These are phyloP conservation scores for Lagenaria siceraria DNA, from an alignment of 306 rosid species.

Conservation along the genomic window DNA sequence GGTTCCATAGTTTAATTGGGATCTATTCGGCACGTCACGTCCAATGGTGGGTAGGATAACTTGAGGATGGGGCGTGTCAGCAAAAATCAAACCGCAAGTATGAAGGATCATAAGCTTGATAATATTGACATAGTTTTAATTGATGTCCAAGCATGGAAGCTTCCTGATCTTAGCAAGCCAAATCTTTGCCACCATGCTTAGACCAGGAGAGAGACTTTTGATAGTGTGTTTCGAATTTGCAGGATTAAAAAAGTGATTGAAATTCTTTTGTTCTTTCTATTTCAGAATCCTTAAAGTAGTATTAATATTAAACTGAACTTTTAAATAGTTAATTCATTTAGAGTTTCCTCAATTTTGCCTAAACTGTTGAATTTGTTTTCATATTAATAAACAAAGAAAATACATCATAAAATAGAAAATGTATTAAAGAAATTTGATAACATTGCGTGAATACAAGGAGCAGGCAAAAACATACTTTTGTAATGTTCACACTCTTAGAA, in stretches of 20 bases:
- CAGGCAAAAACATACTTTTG: constrained; percentile 37
- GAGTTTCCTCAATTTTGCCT: not conserved
- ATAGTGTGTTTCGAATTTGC: not conserved
- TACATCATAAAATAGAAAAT: not conserved
- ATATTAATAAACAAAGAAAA: not conserved
- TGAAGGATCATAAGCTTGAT: not conserved
- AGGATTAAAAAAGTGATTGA: not conserved
- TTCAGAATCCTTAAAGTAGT: not conserved
- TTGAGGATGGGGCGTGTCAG: too few species aligned
- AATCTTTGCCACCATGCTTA: not conserved
- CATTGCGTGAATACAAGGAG: not conserved
- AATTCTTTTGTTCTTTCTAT: not conserved
- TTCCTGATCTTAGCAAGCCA: not conserved
- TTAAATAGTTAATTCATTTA: not conserved
- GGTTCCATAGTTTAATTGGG: too few species aligned
- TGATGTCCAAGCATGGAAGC: not conserved
- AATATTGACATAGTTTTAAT: not conserved
- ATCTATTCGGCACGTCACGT: too few species aligned
- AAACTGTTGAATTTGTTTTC: not conserved
- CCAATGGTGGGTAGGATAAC: too few species aligned
- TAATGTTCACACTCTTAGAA: constrained; percentile 54
- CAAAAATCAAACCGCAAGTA: not conserved
- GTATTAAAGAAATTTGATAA: not conserved
- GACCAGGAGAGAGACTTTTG: not conserved
- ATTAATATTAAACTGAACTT: not conserved